Base-by-base conservation (phyloP, 495 filamentous ascomycete species). In the Aspergillus ellipticus region DNA sequence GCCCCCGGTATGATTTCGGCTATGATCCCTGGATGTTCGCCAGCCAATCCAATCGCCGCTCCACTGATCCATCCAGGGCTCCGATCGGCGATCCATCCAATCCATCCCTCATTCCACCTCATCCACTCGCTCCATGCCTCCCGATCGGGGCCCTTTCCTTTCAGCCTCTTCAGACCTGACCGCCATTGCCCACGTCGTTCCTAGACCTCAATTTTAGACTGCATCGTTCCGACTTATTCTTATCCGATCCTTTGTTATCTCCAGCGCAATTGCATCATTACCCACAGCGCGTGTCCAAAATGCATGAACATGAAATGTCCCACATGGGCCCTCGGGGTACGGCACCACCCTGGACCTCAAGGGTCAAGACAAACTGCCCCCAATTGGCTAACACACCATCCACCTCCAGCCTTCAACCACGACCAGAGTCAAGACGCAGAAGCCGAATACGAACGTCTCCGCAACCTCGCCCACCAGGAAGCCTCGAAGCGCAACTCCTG, bases 361-460 rank as follows among this genome's bases (percentile, higher is more conserved):
- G 1, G 4, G 5, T 39, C 35, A 39, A 13, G 10, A 33, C 31
- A 33, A 33, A n/a, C n/a, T n/a, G 0, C 13, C 53, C 39, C 57
- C 51, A 42, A 51, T 21, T 21, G 19, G 42, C 53, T 31, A 51
- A 51, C 53, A 39, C 45, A 13, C 7, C 22, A n/a, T 28, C 2
- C 9, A 6, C n/a, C 19, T 24, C 51, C 63, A 95, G 92, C 88
- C 74, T 93, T 94, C 83, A 92, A 90, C 73, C 89, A 92, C 74
- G 74, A 74, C 13, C 77, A 82, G 52, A 84, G 78, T 69, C 64
- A 66, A 57, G 79, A 85, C 54, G 80, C 85, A 41, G 92, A 97
- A 73, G 79, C 79, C 55, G 92, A 97, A 74, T 98, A 97, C 74
- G 91, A 97, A 63, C 91, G 90, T 29, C 82, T 97, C 8, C 90